phyloP scores from a whole-genome alignment of 495 filamentous ascomycete species.

The Terfezia claveryi region DNA sequence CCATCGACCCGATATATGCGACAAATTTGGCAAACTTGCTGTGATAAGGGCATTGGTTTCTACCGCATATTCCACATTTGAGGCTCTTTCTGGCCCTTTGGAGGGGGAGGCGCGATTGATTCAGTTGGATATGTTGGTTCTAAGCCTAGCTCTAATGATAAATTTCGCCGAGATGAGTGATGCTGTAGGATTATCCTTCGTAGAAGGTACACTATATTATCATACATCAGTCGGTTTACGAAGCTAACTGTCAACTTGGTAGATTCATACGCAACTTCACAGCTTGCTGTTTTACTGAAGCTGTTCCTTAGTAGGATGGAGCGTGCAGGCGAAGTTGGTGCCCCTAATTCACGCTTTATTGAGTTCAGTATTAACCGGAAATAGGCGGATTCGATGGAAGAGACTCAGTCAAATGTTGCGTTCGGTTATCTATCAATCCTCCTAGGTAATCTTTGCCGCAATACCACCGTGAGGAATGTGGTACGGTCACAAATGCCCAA shows the following conservation, averaged over 20 bases:
- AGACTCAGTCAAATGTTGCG: slow-evolving; percentile 67
- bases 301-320: slow-evolving; percentile 23
- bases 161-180: slow-evolving; percentile 63
- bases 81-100: slow-evolving; percentile 22
- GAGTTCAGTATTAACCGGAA: background rate
- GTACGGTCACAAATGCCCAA: slow-evolving; percentile 34
- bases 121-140: slow-evolving; percentile 46
- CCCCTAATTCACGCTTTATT: too few relatives aligned
- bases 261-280: too few relatives aligned
- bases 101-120: slow-evolving; percentile 26
- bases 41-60: slow-evolving; percentile 17
- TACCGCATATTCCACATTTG: slow-evolving; percentile 20
- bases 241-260: too few relatives aligned
- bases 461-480: slow-evolving; percentile 27
- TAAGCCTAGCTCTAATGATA: slow-evolving; percentile 65
- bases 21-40: slow-evolving; percentile 34
- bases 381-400: slow-evolving; percentile 65
- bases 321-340: slow-evolving; percentile 25
- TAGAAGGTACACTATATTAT: slow-evolving; percentile 9
- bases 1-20: slow-evolving; percentile 45
- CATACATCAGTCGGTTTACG: too few relatives aligned
- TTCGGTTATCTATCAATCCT: slow-evolving; percentile 79
- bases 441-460: slow-evolving; percentile 54
- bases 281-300: slow-evolving; percentile 24
- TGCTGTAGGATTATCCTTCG: slow-evolving; percentile 5